Evolutionary conservation across 73 alveolate species (phyloP), one percentile per base, ranked within the genome.

Genomic region (Paramecium octaurelia): DNA sequence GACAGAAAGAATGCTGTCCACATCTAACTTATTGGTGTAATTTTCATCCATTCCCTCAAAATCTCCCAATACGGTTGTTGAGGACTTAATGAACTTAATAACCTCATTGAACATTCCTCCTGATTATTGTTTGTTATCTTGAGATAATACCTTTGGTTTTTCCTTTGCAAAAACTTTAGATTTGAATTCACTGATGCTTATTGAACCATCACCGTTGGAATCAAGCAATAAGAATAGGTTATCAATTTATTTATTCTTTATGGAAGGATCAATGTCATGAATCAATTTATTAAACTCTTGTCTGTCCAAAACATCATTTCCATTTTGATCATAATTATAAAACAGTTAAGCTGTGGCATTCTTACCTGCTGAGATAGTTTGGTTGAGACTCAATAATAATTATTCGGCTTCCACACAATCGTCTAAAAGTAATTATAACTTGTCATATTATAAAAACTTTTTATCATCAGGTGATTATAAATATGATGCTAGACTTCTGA

Each of bases 301-400:
- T 31, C 31, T 31, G 10, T 80, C 91, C 20, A 80, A 35, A 0
- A 24, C 75, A 46, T 42, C 70, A 80, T 80, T 80, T 8, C 57
- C 70, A 80, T 80, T 80, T 46, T 80, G n/a, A 80, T 80, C 91
- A 80, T 80, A 80, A 31, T 80, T 80, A 80, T 44, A 44, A 48
- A 80, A 80, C 12, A 80, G 21, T 35, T 80, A 10, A 3, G 43
- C 73, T 44, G 57, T 24, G 7, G 46, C 50, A 23, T 40, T 64
- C 14, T 80, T 44, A 43, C 75, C 91, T 11, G 71, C 31, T 11
- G 44, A 31, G 6, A 80, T 80, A 21, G 43, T 80, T n/a, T 80
- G 7, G 24, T 80, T 80, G 2, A 80, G 12, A 23, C 57, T 12
- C 10, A 31, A 21, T 23, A 80, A 46, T 11, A 80, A n/a, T 43